Evolutionary conservation across 768 basidiomycete species (phyloP), one percentile per base, ranked within the genome.

Genomic region (Termitomyces sp.): DNA sequence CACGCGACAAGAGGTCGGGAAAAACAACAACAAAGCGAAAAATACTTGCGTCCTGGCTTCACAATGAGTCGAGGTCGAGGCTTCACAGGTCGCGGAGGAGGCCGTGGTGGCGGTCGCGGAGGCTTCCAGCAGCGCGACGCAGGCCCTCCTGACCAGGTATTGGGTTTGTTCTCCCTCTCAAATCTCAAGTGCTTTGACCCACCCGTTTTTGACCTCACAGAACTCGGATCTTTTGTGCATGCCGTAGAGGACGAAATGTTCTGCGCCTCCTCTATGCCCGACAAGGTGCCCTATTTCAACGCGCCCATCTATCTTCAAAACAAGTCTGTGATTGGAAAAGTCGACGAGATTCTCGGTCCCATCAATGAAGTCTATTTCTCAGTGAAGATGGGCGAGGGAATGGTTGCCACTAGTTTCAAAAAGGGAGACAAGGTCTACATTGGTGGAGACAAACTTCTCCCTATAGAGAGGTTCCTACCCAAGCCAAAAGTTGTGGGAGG

Each of bases 341-440:
- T 99, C 42, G 97, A 99, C 74, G 97, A 99, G 74, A 98, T 99
- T 64, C 83, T 99, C n/a, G 97, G 97, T 2, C 96, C 97, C 16
- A 95, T 99, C 72, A 99, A 97, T 70, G 94, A 98, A 71, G 95
- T 98, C 58, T 98, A 86, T 74, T 98, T 99, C 69, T 95, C 95
- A 3, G 83, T 99, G 63, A 99, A 98, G 79, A 97, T 98, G 90
- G 85, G 88, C 20, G 88, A 91, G 57, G 97, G 97, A 33, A 94
- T 98, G 88, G 85, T 95, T 48, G 95, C 97, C 8, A 88, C 77
- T 64, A 94, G 92, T 71, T 99, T 99, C 77, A 91, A 96, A 76
- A 92, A 90, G 68, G 97, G 97, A 45, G 97, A 99, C 78, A 98
- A 96, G 71, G 92, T 99, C 44, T 99, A 92, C 72, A 98, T 99